Evolutionary conservation across 2,329 filamentous ascomycete species (phyloP).

Genomic region (Neonectria sp.): DNA sequence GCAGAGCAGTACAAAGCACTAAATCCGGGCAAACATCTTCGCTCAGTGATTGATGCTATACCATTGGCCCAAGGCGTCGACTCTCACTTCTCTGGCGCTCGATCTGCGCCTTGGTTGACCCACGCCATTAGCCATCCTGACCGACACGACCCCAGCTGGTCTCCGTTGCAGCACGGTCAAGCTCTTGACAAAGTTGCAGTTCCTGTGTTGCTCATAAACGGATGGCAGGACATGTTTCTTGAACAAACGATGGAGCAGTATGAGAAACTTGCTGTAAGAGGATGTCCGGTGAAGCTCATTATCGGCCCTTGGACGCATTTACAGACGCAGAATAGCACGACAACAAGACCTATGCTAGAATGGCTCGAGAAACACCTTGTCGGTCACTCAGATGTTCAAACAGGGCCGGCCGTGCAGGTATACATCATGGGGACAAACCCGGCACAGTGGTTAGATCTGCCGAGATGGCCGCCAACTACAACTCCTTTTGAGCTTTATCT

Average conservation of each 20-base stretch:
- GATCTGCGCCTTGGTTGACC: not conserved
- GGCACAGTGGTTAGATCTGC: not conserved
- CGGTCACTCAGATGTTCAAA: not conserved
- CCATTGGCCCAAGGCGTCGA: not conserved
- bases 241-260: constrained; percentile 16
- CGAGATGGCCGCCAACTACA: not conserved
- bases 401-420: not conserved
- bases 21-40: not conserved
- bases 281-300: constrained; percentile 1
- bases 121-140: not conserved
- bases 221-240: constrained; percentile 2
- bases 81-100: not conserved
- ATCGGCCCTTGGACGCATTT: not conserved
- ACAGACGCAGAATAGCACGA: not conserved
- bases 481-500: not conserved
- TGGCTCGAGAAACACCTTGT: not conserved
- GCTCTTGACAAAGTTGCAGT: not conserved
- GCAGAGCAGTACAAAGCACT: not conserved
- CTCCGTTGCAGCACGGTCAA: not conserved
- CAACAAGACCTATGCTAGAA: not conserved
- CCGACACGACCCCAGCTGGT: not conserved
- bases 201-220: not conserved
- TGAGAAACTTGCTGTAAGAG: not conserved
- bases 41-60: not conserved
- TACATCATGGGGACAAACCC: not conserved